Conservation (phyloP, 1,284 basidiomycete genomes). For the Trametes pubescens region DNA sequence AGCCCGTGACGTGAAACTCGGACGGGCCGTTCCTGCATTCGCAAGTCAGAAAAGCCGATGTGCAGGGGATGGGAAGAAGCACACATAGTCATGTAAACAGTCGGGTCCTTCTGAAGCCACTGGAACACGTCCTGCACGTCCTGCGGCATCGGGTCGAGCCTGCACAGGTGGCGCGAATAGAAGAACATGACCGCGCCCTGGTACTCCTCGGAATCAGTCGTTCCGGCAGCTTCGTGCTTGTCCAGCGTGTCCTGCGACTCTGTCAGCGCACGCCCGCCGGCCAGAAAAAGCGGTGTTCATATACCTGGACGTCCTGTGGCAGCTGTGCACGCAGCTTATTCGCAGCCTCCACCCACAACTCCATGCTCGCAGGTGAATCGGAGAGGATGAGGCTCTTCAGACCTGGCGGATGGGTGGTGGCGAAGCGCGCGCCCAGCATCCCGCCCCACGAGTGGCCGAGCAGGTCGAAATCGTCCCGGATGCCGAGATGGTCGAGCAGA, state of each 20-base stretch:
- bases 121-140: constrained; percentile 40
- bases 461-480: constrained; percentile 50
- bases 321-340: constrained; percentile 35
- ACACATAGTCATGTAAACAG: constrained; percentile 59
- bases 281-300: too few relatives aligned
- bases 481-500: constrained; percentile 49
- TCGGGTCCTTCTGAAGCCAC: constrained; percentile 51
- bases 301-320: not conserved
- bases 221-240: constrained; percentile 57
- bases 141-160: constrained; percentile 53
- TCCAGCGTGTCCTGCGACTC: constrained; percentile 49
- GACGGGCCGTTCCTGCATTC: constrained; percentile 59
- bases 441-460: constrained; percentile 64
- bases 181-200: constrained; percentile 52
- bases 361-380: constrained; percentile 43
- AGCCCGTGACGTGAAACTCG: constrained; percentile 57
- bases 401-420: too few relatives aligned
- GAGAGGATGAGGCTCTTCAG: constrained; percentile 52
- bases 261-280: constrained; percentile 37
- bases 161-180: constrained; percentile 54
- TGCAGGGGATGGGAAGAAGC: not conserved
- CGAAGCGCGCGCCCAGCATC: constrained; percentile 52
- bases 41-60: not conserved
- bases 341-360: constrained; percentile 44
- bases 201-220: constrained; percentile 55